Conservation (phyloP, 164 flowering plant genomes). For the Piper betle region DNA sequence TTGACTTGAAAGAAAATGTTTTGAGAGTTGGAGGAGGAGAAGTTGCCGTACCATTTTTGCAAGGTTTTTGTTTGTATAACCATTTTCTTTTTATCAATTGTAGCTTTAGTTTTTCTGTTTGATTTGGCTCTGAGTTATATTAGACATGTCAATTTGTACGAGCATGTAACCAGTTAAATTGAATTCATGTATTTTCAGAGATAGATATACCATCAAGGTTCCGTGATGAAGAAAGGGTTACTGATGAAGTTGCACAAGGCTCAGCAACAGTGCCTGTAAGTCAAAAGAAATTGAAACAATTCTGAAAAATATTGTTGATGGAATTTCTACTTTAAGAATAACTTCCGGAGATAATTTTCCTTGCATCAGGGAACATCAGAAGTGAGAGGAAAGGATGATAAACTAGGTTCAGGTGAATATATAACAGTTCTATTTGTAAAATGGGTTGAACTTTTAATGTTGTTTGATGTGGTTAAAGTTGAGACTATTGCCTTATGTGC, state of each 20-base stretch:
- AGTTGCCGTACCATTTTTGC: slow-evolving; percentile 88
- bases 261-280: slow-evolving; percentile 56
- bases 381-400: slow-evolving; percentile 19
- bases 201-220: slow-evolving; percentile 76
- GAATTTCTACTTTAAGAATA: neutral
- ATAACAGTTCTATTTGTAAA: slow-evolving; percentile 1
- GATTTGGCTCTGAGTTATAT: neutral
- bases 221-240: slow-evolving; percentile 55
- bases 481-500: neutral
- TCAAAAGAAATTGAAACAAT: neutral
- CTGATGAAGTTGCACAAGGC: slow-evolving; percentile 55
- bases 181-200: slow-evolving; percentile 28
- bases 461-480: neutral
- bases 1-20: slow-evolving; percentile 90
- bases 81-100: neutral
- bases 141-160: no score
- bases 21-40: slow-evolving; percentile 97
- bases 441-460: neutral
- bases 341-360: neutral
- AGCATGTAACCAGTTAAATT: neutral
- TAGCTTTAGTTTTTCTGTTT: neutral
- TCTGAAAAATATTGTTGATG: neutral
- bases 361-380: slow-evolving; percentile 43
- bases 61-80: slow-evolving; percentile 32
- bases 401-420: slow-evolving; percentile 42